Conservation (phyloP, 1,284 basidiomycete species). For the Ceratobasidium sp. region DNA sequence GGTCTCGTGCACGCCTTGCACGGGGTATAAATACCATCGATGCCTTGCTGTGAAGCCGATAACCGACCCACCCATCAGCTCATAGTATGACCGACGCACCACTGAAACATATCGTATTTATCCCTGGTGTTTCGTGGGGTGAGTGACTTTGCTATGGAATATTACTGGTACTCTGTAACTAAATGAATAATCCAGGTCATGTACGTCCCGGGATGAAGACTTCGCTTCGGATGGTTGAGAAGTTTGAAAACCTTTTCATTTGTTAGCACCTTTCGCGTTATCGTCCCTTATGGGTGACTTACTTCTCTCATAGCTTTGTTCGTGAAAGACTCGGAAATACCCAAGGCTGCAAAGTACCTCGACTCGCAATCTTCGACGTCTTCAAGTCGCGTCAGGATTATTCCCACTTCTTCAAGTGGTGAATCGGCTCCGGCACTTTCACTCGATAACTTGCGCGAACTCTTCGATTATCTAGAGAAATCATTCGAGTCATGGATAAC, state of each 20-base stretch:
- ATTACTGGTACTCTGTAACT: neutral
- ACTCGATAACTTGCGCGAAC: neutral
- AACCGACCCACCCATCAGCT: no score
- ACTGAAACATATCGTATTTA: constrained; percentile 22
- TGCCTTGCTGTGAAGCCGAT: no score
- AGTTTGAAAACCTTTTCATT: no score
- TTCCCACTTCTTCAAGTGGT: no score
- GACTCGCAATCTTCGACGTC: neutral
- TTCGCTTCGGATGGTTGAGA: no score
- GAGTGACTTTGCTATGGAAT: neutral
- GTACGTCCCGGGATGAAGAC: no score
- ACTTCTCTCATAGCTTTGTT: neutral
- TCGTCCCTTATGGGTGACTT: neutral
- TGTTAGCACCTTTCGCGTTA: no score
- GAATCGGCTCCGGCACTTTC: no score
- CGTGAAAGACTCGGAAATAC: neutral
- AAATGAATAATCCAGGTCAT: neutral
- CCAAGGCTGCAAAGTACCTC: constrained; percentile 1
- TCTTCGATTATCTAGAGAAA: neutral
- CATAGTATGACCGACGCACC: neutral
- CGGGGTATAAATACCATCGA: no score
- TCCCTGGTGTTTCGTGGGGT: constrained; percentile 6
- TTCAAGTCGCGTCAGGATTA: no score
- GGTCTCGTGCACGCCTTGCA: no score
- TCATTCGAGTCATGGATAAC: constrained; percentile 17